A percentile compares a stretch with the other conserved stretches of the same genome.
Evolutionary conservation across 208 protist genomes (phyloP).

Genomic region (Phytomonas sp.): DNA sequence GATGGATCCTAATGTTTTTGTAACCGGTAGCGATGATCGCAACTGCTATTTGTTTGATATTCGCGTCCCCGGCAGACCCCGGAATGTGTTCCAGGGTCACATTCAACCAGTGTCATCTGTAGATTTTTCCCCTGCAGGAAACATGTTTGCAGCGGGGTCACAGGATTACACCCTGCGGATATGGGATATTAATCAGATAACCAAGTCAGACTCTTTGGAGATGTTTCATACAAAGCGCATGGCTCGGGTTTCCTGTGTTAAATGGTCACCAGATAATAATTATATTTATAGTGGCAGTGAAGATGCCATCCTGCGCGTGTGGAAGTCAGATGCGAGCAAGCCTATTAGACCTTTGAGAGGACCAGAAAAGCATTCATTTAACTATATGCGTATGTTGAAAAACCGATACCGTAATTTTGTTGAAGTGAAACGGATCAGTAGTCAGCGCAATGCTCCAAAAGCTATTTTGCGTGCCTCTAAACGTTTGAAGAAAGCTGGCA

Average conservation of each 20-base stretch:
- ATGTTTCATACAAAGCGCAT: constrained; percentile 99
- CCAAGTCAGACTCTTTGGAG: constrained; percentile 86
- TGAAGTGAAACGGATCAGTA: constrained; percentile 83
- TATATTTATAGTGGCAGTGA: constrained; percentile 95
- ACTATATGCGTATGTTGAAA: constrained; percentile 91
- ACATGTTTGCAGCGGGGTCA: constrained; percentile 91
- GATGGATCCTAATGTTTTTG: constrained; percentile 97
- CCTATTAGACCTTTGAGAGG: constrained; percentile 81
- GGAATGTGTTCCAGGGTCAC: constrained; percentile 94
- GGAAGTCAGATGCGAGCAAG: constrained; percentile 92
- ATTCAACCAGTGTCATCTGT: constrained; percentile 92
- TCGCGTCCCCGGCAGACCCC: constrained; percentile 86
- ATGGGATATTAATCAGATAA: constrained; percentile 83
- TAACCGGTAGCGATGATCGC: constrained; percentile 94
- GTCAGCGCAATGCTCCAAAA: constrained; percentile 86
- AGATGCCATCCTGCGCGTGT: constrained; percentile 95
- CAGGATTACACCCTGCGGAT: constrained; percentile 95
- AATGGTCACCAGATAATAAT: constrained; percentile 89
- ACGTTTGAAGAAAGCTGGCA: constrained; percentile 69
- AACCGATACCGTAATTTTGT: constrained; percentile 80
- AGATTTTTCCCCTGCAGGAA: constrained; percentile 95
- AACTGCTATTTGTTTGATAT: constrained; percentile 98
- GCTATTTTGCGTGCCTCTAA: constrained; percentile 47
- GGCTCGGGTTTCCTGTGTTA: constrained; percentile 91
- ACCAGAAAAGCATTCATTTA: constrained; percentile 86